These are phyloP conservation scores for Colletotrichum kahawae DNA, from an alignment of 2,329 filamentous ascomycete genomes.

Conservation along the genomic window DNA sequence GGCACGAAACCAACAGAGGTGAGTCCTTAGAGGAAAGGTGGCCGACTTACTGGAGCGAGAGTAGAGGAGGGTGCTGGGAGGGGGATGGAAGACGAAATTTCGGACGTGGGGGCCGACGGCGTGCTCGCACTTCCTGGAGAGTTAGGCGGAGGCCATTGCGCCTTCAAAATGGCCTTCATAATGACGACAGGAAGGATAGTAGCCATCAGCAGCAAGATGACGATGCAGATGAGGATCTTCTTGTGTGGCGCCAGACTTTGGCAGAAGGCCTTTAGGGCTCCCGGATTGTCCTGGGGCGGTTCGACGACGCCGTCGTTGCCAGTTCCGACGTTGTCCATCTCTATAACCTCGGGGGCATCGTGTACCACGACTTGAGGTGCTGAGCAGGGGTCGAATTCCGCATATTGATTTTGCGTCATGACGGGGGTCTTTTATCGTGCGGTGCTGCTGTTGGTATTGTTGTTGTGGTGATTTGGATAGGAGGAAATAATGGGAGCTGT, in stretches of 20 bases:
- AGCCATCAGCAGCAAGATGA: constrained; percentile 39
- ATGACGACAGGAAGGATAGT: constrained; percentile 30
- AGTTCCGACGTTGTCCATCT: background rate
- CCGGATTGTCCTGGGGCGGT: background rate
- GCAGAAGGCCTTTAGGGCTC: background rate
- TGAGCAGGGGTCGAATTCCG: constrained; percentile 5
- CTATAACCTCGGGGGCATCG: constrained; percentile 17
- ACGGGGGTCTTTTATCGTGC: background rate
- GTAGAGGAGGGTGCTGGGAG: background rate
- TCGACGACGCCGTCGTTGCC: background rate
- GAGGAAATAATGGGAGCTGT: background rate
- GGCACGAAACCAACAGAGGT: background rate
- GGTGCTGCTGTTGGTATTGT: background rate
- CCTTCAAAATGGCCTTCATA: background rate
- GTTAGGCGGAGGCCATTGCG: background rate
- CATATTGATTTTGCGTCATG: background rate
- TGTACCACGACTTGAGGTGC: constrained; percentile 9
- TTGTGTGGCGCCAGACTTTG: background rate
- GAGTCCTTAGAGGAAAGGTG: background rate
- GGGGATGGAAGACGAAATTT: background rate
- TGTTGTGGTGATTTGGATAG: background rate
- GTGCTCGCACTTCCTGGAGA: background rate
- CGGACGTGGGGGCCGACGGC: background rate
- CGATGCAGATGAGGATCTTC: background rate
- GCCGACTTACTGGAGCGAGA: background rate